A percentile compares a stretch with the other conserved stretches of the same genome.
phyloP scores from a whole-genome alignment of 83 land plant species.

The Larix sibirica region DNA sequence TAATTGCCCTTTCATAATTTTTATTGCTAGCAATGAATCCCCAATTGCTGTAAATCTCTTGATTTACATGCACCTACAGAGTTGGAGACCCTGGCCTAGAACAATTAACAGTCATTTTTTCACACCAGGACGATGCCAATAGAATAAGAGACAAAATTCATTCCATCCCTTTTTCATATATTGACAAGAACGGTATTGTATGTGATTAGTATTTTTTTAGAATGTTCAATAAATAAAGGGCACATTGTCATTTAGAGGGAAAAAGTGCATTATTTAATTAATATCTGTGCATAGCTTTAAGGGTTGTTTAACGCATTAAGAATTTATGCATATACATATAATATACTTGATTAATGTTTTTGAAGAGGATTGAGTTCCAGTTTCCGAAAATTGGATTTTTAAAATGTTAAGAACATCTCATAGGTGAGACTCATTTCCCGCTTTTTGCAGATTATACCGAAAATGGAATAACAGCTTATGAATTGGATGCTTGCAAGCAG shows the following conservation, averaged over 20 bases:
- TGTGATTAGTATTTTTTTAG: background rate
- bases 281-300: background rate
- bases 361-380: background rate
- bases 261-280: background rate
- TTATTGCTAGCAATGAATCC: too few species aligned
- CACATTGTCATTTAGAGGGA: background rate
- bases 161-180: too few species aligned
- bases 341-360: background rate
- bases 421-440: background rate
- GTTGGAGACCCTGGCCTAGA: background rate
- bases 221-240: background rate
- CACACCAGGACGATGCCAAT: too few species aligned
- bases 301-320: background rate
- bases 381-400: background rate
- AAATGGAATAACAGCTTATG: background rate
- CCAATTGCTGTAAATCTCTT: background rate
- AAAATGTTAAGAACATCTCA: background rate
- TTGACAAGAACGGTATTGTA: background rate
- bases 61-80: background rate
- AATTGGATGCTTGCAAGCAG: too few species aligned
- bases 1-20: too few species aligned
- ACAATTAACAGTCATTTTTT: too few species aligned
- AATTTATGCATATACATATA: background rate
- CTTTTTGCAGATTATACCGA: background rate
- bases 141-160: too few species aligned